These are phyloP conservation scores for Apophysomyces sp. DNA, from an alignment of 371 early-diverging fungal species.

Conservation along the genomic window DNA sequence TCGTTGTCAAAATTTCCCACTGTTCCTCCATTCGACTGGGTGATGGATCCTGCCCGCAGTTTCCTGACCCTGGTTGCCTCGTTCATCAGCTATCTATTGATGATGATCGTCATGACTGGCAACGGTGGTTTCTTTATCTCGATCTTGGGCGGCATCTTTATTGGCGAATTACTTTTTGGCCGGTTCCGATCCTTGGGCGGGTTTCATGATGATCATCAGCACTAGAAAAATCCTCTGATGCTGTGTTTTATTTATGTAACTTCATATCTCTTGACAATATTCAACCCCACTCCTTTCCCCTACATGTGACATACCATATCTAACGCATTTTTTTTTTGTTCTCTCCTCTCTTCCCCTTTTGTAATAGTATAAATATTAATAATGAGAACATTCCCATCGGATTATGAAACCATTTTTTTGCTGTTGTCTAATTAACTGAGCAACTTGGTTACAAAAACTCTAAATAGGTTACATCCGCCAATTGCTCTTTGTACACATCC, in stretches of 20 bases:
- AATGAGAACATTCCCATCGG: background rate
- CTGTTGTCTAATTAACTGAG: background rate
- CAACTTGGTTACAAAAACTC: background rate
- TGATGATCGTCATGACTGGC: constrained; percentile 84
- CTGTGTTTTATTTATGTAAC: no score
- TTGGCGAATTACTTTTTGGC: constrained; percentile 68
- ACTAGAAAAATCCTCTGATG: constrained; percentile 47
- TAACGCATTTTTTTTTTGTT: background rate
- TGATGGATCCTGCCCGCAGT: constrained; percentile 49
- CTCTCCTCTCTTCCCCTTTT: no score
- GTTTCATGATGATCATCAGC: constrained; percentile 26
- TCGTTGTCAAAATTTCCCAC: constrained; percentile 27
- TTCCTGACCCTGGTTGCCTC: constrained; percentile 45
- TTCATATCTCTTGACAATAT: no score
- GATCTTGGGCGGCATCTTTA: constrained; percentile 63
- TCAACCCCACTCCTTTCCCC: background rate
- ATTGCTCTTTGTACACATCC: background rate
- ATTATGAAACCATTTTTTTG: background rate
- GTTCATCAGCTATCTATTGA: constrained; percentile 65
- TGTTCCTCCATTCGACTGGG: constrained; percentile 54
- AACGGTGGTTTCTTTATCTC: constrained; percentile 72
- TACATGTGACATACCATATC: background rate
- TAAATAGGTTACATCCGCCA: background rate
- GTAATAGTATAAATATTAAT: background rate
- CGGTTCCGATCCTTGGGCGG: constrained; percentile 41